Evolutionary conservation across 2,329 filamentous ascomycete genomes (phyloP), one percentile per base, ranked within the genome.

Genomic region (Ceratocystis papillata): DNA sequence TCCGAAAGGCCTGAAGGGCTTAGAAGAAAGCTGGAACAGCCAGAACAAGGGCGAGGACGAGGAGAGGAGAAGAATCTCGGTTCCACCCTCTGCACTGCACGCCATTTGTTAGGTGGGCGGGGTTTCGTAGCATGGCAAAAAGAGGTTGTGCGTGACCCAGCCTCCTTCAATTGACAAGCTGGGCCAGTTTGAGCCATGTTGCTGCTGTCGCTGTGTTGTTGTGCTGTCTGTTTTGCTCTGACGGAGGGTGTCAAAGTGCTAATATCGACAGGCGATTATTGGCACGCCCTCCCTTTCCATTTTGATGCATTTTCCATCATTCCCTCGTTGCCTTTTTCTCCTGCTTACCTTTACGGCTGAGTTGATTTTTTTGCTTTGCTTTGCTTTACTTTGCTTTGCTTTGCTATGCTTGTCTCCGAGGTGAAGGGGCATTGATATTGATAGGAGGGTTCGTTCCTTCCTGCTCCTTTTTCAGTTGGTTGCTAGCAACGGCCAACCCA

Each of bases 391-490:
- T 8, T 37, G 33, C 33, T 12, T 41, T 41, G 37, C 37, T 41
- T 41, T 41, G 37, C 10, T 41, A 10, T 41, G 37, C 37, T 41
- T 5, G 48, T 53, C 48, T 53, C 48, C 20, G 8, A 25, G 48
- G 20, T 4, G 48, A 53, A 53, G 48, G 48, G 22, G 20, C 48
- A 53, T 53, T 53, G 48, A 53, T 53, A 46, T 25, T 65, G 63
- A 45, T 44, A 60, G 45, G 53, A 48, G 55, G 53, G 28, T 62
- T 37, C 41, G 46, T 41, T 65, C 60, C 65, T 66, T 57, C 61
- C 45, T 62, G 61, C 25, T 62, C 60, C 60, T 62, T 30, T 25
- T 33, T 30, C n/a, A 44, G n/a, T 22, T 44, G 33, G 60, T 28
- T 44, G 25, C 61, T 30, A 41, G 61, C 61, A 50, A 30, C 22